phyloP scores from a whole-genome alignment of 139 green algal species.

The Chlorella vulgaris region DNA sequence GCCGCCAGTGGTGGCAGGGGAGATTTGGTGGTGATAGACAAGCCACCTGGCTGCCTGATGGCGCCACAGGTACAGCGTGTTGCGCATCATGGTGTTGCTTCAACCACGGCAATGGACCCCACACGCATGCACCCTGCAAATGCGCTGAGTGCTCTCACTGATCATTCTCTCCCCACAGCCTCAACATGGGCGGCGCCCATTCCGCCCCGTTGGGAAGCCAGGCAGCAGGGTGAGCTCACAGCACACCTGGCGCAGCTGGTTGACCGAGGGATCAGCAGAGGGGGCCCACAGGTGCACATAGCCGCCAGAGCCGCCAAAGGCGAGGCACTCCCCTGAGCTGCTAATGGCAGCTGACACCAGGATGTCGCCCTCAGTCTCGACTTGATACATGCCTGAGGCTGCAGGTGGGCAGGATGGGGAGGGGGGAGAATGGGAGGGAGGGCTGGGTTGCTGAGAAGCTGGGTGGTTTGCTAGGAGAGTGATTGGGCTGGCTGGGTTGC shows the following conservation, averaged over 20 bases:
- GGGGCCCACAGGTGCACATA: slow-evolving; percentile 84
- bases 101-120: no score
- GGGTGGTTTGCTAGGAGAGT: neutral
- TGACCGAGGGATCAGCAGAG: slow-evolving; percentile 4
- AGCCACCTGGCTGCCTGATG: no score
- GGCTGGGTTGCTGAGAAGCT: neutral
- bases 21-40: neutral
- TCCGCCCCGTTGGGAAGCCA: no score
- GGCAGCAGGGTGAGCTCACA: neutral
- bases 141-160: no score
- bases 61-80: no score
- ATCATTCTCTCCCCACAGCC: no score
- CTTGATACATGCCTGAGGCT: slow-evolving; percentile 28
- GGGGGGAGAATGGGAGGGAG: neutral
- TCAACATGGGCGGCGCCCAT: no score
- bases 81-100: no score
- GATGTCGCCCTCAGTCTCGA: slow-evolving; percentile 68
- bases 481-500: neutral
- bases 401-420: neutral
- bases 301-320: slow-evolving; percentile 75
- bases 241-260: slow-evolving; percentile 12
- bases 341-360: slow-evolving; percentile 51
- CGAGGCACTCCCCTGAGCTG: slow-evolving; percentile 69
- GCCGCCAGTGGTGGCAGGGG: neutral
- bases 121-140: no score